Percentiles rank a stretch among this genome's conserved stretches.
phyloP scores from a whole-genome alignment of 1,284 basidiomycete genomes.

The Fomitiporia mediterranea region DNA sequence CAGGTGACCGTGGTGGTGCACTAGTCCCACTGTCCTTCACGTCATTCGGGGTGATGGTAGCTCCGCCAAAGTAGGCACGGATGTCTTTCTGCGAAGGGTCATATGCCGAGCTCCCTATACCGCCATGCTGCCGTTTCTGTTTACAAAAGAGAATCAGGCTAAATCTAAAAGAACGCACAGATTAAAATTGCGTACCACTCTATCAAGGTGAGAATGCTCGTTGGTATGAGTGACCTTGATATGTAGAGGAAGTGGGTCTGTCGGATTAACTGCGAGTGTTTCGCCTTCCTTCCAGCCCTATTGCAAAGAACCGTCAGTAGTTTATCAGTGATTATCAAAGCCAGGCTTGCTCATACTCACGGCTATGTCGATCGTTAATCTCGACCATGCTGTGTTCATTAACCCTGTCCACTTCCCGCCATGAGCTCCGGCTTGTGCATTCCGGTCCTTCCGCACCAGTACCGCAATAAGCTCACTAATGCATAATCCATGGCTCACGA shows the following conservation, averaged over 20 bases:
- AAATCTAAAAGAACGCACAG: not conserved
- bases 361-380: slow-evolving; percentile 33
- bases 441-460: slow-evolving; percentile 40
- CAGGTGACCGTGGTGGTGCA: not conserved
- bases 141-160: not conserved
- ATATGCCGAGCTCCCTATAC: slow-evolving; percentile 66
- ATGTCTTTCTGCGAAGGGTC: slow-evolving; percentile 77
- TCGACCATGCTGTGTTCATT: slow-evolving; percentile 69
- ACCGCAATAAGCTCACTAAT: slow-evolving; percentile 61
- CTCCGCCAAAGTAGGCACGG: slow-evolving; percentile 71
- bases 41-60: slow-evolving; percentile 11
- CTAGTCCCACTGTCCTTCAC: not conserved
- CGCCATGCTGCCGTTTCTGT: slow-evolving; percentile 72
- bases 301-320: not conserved
- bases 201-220: slow-evolving; percentile 48
- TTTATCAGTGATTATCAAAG: slow-evolving; percentile 3
- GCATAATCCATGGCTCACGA: slow-evolving; percentile 80
- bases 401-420: slow-evolving; percentile 46
- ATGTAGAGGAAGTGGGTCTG: slow-evolving; percentile 32
- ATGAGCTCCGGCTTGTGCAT: slow-evolving; percentile 24
- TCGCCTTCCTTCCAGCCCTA: slow-evolving; percentile 31
- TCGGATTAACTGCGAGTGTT: slow-evolving; percentile 28
- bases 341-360: not conserved
- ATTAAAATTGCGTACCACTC: slow-evolving; percentile 43
- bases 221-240: slow-evolving; percentile 51